phyloP scores from a whole-genome alignment of 257 asterid species.

The Solanum medicagineum region DNA sequence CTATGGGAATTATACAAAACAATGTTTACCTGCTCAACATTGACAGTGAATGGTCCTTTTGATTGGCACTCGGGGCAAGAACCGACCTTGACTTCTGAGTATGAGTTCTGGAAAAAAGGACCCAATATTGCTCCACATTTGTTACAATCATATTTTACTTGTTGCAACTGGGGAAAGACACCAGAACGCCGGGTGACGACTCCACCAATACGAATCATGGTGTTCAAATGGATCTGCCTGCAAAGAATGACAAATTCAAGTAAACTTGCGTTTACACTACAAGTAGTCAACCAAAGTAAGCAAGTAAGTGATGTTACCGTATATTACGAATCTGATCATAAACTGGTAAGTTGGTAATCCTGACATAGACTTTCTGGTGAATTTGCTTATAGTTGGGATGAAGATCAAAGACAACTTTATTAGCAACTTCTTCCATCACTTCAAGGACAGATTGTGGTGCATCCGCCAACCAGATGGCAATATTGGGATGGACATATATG shows the following conservation, averaged over 20 bases:
- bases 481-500: slow-evolving; percentile 70
- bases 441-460: slow-evolving; percentile 99
- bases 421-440: slow-evolving; percentile 97
- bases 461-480: slow-evolving; percentile 98
- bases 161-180: slow-evolving; percentile 94
- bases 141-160: slow-evolving; percentile 87
- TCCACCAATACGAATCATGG: slow-evolving; percentile 96
- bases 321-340: slow-evolving; percentile 96
- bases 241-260: background rate
- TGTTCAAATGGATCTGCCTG: slow-evolving; percentile 97
- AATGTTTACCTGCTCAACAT: slow-evolving; percentile 77
- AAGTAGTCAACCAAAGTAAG: background rate
- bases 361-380: slow-evolving; percentile 76
- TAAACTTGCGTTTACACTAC: background rate
- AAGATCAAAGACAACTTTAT: slow-evolving; percentile 68
- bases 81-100: slow-evolving; percentile 96
- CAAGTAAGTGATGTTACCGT: slow-evolving; percentile 30
- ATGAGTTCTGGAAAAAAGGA: slow-evolving; percentile 95
- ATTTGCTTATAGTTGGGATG: slow-evolving; percentile 85
- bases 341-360: slow-evolving; percentile 88
- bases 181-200: slow-evolving; percentile 97
- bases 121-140: slow-evolving; percentile 88
- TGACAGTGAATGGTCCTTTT: slow-evolving; percentile 89
- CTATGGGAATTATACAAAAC: background rate
- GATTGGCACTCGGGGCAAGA: slow-evolving; percentile 97